phyloP scores from a whole-genome alignment of 345 rosid species.

The Euclidium syriacum region DNA sequence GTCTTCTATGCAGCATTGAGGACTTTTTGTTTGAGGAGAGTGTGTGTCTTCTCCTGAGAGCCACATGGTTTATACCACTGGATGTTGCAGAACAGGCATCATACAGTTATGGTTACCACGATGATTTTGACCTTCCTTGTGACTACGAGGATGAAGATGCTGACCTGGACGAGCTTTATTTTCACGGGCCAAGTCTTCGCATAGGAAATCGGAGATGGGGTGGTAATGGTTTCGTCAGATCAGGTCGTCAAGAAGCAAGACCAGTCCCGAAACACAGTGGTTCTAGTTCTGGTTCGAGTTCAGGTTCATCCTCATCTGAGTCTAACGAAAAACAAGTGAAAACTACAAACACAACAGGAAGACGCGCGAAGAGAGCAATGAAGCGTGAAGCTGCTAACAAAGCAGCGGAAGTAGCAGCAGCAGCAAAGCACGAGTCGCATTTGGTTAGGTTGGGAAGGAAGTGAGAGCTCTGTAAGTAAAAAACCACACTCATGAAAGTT shows the following conservation, averaged over 20 bases:
- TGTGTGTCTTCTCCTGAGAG: slow-evolving; percentile 83
- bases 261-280: slow-evolving; percentile 45
- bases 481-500: background rate
- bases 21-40: slow-evolving; percentile 95
- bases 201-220: slow-evolving; percentile 96
- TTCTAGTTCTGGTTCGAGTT: slow-evolving; percentile 25
- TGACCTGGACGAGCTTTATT: slow-evolving; percentile 61
- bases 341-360: slow-evolving; percentile 40
- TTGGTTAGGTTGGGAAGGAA: slow-evolving; percentile 38
- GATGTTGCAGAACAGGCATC: slow-evolving; percentile 40
- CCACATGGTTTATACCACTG: slow-evolving; percentile 75
- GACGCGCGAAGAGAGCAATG: slow-evolving; percentile 84
- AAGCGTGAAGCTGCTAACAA: slow-evolving; percentile 95
- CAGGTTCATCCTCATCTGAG: slow-evolving; percentile 37
- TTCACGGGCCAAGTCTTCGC: slow-evolving; percentile 44
- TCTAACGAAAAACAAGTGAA: slow-evolving; percentile 46
- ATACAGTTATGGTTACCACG: slow-evolving; percentile 17
- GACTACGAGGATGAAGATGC: slow-evolving; percentile 48
- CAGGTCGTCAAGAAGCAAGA: slow-evolving; percentile 87
- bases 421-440: slow-evolving; percentile 35
- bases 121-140: slow-evolving; percentile 39
- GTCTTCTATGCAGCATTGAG: slow-evolving; percentile 44
- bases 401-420: slow-evolving; percentile 60
- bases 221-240: slow-evolving; percentile 79
- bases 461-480: slow-evolving; percentile 25